Percentiles rank a stretch among this genome's conserved stretches.
These are phyloP conservation scores for Syzygium aqueum DNA, from an alignment of 345 rosid genomes.

Conservation along the genomic window DNA sequence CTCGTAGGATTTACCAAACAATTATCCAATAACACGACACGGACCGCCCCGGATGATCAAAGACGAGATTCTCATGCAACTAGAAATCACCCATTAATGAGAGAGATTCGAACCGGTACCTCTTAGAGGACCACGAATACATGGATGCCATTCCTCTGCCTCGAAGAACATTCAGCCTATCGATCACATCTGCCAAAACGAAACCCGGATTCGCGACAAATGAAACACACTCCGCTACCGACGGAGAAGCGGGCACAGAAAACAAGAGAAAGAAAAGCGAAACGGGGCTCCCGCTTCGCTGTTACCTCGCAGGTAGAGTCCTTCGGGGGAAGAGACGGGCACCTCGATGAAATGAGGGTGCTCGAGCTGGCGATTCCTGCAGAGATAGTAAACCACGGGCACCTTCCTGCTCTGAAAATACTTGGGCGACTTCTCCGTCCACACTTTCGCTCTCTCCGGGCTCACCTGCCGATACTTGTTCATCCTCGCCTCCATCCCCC, in stretches of 20 bases:
- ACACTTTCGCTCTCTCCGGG: slow-evolving; percentile 91
- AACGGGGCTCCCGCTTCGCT: not conserved
- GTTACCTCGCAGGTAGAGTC: slow-evolving; percentile 76
- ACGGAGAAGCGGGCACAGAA: not conserved
- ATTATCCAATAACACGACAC: not conserved
- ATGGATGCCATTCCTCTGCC: slow-evolving; percentile 89
- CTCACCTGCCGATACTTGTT: slow-evolving; percentile 72
- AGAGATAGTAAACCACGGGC: slow-evolving; percentile 80
- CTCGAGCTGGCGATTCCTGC: slow-evolving; percentile 91
- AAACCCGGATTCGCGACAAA: not conserved
- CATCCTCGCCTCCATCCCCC: slow-evolving; percentile 60
- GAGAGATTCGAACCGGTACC: slow-evolving; percentile 19
- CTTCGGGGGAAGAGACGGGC: slow-evolving; percentile 56
- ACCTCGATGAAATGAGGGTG: slow-evolving; percentile 99
- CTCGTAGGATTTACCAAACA: not conserved
- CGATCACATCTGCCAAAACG: slow-evolving; percentile 57
- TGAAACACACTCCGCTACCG: not conserved
- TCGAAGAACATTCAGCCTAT: slow-evolving; percentile 79
- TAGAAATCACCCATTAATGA: not conserved
- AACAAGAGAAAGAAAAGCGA: not conserved
- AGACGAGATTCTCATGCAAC: not conserved
- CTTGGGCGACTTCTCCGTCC: slow-evolving; percentile 93
- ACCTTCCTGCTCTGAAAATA: slow-evolving; percentile 67
- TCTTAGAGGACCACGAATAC: slow-evolving; percentile 94
- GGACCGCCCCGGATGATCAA: not conserved